Evolutionary conservation across 176 grass and related monocot species (phyloP).

Genomic region (Zoysia pacifica): DNA sequence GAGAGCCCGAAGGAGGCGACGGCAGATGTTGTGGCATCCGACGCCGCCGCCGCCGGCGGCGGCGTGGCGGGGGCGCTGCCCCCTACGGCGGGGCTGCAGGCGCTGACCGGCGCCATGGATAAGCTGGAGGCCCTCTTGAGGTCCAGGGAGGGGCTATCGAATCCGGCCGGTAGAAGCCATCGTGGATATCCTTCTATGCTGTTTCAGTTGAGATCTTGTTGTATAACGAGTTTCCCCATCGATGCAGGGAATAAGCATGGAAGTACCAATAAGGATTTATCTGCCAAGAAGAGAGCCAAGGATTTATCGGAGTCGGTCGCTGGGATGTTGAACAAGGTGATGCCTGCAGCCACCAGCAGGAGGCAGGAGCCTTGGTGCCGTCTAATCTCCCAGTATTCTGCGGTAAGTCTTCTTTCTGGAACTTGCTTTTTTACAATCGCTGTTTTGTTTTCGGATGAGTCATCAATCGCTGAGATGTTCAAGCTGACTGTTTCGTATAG

Average conservation of each 20-base stretch:
- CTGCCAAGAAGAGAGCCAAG: conserved; percentile 42
- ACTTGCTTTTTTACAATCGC: background rate
- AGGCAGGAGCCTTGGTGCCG: conserved; percentile 59
- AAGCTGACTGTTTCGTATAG: background rate
- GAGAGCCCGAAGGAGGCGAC: conserved; percentile 20
- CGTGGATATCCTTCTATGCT: no score
- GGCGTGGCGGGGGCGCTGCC: conserved; percentile 8
- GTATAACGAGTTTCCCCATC: conserved; percentile 17
- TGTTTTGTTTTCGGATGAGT: background rate
- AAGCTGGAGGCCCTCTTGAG: conserved; percentile 51
- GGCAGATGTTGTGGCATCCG: background rate
- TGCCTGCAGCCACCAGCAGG: conserved; percentile 9
- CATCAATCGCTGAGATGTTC: background rate
- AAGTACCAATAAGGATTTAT: conserved; percentile 34
- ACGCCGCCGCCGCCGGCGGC: background rate
- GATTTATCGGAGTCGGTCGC: conserved; percentile 45
- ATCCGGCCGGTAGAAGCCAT: conserved; percentile 34
- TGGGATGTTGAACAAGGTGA: conserved; percentile 38
- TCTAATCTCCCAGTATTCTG: conserved; percentile 66
- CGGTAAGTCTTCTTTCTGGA: conserved; percentile 37
- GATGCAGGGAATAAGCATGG: conserved; percentile 38
- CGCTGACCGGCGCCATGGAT: conserved; percentile 54
- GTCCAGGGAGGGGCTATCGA: conserved; percentile 34
- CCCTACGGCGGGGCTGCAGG: conserved; percentile 41
- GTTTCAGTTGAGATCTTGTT: background rate